phyloP scores from a whole-genome alignment of 768 basidiomycete genomes.

The Scleroderma bovista region DNA sequence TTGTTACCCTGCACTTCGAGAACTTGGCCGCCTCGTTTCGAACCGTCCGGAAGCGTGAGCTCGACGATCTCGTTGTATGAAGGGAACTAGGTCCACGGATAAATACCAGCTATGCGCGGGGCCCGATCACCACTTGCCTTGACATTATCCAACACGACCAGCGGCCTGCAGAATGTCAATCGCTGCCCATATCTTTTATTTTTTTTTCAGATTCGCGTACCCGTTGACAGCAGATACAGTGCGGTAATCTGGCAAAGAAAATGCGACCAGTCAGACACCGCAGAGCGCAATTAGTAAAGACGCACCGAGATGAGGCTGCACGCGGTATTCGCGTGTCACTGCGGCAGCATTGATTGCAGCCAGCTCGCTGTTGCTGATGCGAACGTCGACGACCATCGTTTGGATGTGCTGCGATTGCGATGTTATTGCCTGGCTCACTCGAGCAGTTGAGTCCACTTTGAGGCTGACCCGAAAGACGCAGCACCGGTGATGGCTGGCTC shows the following conservation, averaged over 20 bases:
- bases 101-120: conserved; percentile 8
- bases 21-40: conserved; percentile 94
- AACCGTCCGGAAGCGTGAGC: conserved; percentile 91
- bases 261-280: too few relatives aligned
- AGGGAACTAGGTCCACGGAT: conserved; percentile 59
- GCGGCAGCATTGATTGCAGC: conserved; percentile 84
- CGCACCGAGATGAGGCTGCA: conserved; percentile 84
- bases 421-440: conserved; percentile 5
- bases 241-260: conserved; percentile 91
- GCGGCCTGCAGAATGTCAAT: conserved; percentile 51
- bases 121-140: conserved; percentile 50
- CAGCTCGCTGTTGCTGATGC: conserved; percentile 66
- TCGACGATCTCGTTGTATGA: conserved; percentile 99
- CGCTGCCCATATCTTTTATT: background rate
- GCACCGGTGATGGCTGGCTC: too few relatives aligned
- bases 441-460: too few relatives aligned
- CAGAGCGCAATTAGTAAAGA: conserved; percentile 13
- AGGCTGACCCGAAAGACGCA: too few relatives aligned
- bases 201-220: conserved; percentile 38
- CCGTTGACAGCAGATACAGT: conserved; percentile 99
- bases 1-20: conserved; percentile 98
- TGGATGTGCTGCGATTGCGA: conserved; percentile 1
- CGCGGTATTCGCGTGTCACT: conserved; percentile 82
- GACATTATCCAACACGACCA: conserved; percentile 97
- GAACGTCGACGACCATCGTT: conserved; percentile 44